Conservation (phyloP, 2,329 filamentous ascomycete genomes). For the Penicillium sp. region DNA sequence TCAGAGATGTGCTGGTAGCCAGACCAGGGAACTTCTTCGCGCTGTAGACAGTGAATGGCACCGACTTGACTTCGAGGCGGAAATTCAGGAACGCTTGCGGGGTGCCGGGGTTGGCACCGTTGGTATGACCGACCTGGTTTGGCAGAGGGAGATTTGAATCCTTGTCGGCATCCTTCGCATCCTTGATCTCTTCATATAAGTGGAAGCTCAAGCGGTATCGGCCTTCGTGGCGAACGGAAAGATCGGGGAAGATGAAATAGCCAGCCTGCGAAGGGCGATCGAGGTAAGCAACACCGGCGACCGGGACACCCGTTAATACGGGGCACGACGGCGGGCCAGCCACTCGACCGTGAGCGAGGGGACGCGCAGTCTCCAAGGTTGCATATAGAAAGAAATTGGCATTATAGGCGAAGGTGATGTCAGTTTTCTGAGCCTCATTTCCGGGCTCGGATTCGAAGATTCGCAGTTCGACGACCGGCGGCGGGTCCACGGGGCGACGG, state of each 20-base stretch:
- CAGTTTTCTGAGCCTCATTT: conserved; percentile 63
- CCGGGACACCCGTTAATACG: conserved; percentile 90
- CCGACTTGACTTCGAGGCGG: conserved; percentile 86
- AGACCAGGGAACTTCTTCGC: conserved; percentile 98
- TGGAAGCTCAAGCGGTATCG: conserved; percentile 90
- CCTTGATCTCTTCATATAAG: conserved; percentile 91
- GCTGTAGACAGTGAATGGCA: conserved; percentile 85
- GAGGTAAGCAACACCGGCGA: conserved; percentile 93
- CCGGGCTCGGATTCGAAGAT: conserved; percentile 70
- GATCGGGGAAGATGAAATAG: conserved; percentile 97
- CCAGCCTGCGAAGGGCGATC: conserved; percentile 79
- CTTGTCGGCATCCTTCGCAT: conserved; percentile 74
- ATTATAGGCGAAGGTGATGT: conserved; percentile 88
- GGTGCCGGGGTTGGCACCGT: conserved; percentile 44
- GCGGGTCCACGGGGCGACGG: conserved; percentile 89
- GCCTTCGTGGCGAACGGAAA: conserved; percentile 94
- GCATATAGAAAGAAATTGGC: conserved; percentile 98
- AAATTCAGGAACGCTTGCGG: conserved; percentile 72
- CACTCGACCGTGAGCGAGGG: conserved; percentile 79
- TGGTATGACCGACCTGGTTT: conserved; percentile 30
- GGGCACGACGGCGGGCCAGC: conserved; percentile 71
- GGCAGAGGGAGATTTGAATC: conserved; percentile 48
- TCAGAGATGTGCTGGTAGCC: conserved; percentile 84
- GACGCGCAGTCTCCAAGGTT: conserved; percentile 83
- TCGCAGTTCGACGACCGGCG: conserved; percentile 88